Conservation (phyloP, 352 stramenopile species). For the Pythium folliculosum region DNA sequence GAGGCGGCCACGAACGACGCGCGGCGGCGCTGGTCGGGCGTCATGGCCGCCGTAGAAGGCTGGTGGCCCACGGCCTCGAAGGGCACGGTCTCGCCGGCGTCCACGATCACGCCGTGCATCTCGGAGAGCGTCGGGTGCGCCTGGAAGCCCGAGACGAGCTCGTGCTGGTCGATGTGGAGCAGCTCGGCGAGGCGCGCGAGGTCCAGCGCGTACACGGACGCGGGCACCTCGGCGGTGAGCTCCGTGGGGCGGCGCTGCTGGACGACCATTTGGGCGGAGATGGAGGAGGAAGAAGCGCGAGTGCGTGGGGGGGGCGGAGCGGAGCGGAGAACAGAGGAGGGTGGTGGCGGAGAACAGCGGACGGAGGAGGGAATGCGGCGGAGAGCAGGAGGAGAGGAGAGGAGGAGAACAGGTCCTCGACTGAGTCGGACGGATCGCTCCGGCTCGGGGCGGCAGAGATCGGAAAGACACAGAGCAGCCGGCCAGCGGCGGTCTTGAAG, state of each 20-base stretch:
- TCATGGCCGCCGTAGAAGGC: conserved; percentile 7
- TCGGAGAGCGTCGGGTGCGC: conserved; percentile 53
- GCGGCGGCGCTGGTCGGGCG: conserved; percentile 5
- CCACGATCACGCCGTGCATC: conserved; percentile 80
- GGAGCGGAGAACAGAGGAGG: background rate
- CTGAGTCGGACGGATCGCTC: background rate
- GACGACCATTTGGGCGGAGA: conserved; percentile 19
- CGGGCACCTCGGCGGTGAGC: conserved; percentile 32
- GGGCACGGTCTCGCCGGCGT: conserved; percentile 69
- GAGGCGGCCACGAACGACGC: conserved; percentile 24
- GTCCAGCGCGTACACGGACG: conserved; percentile 34
- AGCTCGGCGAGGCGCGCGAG: conserved; percentile 30
- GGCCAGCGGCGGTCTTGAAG: background rate
- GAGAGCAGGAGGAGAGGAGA: background rate
- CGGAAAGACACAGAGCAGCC: background rate
- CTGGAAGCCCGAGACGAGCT: conserved; percentile 53
- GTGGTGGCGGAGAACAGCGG: background rate
- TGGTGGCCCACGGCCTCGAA: conserved; percentile 66
- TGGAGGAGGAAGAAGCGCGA: background rate
- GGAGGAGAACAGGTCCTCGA: background rate
- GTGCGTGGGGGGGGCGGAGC: background rate
- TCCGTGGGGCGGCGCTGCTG: conserved; percentile 32
- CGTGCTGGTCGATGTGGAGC: conserved; percentile 31
- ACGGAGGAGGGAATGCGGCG: background rate
- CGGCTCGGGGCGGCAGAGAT: conserved; percentile 4